Evolutionary conservation across 768 basidiomycete genomes (phyloP).

Genomic region (Auriscalpium microsporum): DNA sequence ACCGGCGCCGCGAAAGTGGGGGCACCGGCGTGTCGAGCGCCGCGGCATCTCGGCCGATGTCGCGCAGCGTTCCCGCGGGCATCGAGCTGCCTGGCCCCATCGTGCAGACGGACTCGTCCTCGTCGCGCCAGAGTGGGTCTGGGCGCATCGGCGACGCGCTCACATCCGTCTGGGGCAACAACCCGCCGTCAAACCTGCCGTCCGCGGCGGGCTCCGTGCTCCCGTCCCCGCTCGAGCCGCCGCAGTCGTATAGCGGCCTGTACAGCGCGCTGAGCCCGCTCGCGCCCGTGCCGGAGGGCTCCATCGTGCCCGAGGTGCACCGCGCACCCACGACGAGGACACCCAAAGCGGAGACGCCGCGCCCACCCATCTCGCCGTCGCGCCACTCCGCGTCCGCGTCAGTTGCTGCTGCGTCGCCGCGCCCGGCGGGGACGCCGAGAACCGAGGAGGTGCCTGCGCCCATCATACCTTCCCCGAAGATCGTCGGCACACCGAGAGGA

Average conservation of each 20-base stretch:
- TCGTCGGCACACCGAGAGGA: neutral
- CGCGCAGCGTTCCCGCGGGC: constrained; percentile 18
- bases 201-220: constrained; percentile 10
- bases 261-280: constrained; percentile 19
- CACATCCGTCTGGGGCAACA: constrained; percentile 39
- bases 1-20: constrained; percentile 20
- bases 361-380: constrained; percentile 5
- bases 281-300: constrained; percentile 13
- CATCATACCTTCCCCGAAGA: neutral
- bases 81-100: constrained; percentile 27
- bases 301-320: constrained; percentile 6
- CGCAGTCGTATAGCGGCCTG: constrained; percentile 16
- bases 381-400: neutral
- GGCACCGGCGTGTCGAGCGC: neutral
- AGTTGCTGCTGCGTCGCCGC: constrained; percentile 2
- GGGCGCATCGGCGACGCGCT: constrained; percentile 35
- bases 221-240: constrained; percentile 22
- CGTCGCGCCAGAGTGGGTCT: constrained; percentile 30
- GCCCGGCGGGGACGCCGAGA: constrained; percentile 8
- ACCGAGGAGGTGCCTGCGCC: neutral
- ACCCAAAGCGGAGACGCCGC: constrained; percentile 13
- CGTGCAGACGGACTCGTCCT: constrained; percentile 22
- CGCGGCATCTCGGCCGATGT: neutral
- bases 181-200: constrained; percentile 5
- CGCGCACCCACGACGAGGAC: constrained; percentile 7